These are phyloP conservation scores for Talaromyces verruculosus DNA, from an alignment of 2,329 filamentous ascomycete genomes.

Conservation along the genomic window DNA sequence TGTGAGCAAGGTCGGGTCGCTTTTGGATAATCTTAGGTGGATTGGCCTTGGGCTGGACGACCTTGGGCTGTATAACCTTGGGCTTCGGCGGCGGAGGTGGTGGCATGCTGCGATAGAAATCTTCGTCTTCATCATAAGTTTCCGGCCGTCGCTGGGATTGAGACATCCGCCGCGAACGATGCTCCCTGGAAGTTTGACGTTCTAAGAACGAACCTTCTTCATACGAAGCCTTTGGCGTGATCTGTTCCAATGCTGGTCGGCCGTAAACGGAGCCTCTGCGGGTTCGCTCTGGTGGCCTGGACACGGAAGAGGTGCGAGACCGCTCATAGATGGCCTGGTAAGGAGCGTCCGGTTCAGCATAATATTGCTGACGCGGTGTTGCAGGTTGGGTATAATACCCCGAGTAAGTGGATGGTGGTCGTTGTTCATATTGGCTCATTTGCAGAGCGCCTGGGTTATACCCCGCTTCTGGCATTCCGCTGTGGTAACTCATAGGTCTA, in stretches of 20 bases:
- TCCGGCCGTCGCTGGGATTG: conserved; percentile 27
- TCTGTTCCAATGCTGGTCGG: conserved; percentile 36
- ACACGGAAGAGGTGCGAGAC: conserved; percentile 36
- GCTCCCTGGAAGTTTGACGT: conserved; percentile 31
- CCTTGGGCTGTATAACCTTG: conserved; percentile 22
- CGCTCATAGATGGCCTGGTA: conserved; percentile 30
- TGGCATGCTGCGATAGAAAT: conserved; percentile 46
- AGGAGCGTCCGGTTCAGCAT: conserved; percentile 30
- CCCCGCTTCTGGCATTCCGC: conserved; percentile 34
- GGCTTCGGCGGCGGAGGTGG: conserved; percentile 35
- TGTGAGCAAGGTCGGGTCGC: conserved; percentile 34
- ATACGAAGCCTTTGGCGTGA: conserved; percentile 31
- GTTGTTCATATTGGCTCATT: conserved; percentile 36
- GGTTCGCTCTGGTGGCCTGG: conserved; percentile 35
- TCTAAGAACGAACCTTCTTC: conserved; percentile 35
- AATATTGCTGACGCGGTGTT: conserved; percentile 30
- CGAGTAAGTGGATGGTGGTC: conserved; percentile 40
- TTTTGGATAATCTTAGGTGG: conserved; percentile 39
- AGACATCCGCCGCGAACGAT: conserved; percentile 30
- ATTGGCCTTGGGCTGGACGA: conserved; percentile 24
- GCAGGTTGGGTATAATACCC: conserved; percentile 39
- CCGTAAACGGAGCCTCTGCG: conserved; percentile 40
- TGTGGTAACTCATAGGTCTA: conserved; percentile 42
- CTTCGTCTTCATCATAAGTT: conserved; percentile 38
- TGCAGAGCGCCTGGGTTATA: conserved; percentile 29